Percentiles rank a stretch among this genome's conserved stretches.
phyloP scores from a whole-genome alignment of 2,329 filamentous ascomycete species.

The Aspergillus puulaauensis region DNA sequence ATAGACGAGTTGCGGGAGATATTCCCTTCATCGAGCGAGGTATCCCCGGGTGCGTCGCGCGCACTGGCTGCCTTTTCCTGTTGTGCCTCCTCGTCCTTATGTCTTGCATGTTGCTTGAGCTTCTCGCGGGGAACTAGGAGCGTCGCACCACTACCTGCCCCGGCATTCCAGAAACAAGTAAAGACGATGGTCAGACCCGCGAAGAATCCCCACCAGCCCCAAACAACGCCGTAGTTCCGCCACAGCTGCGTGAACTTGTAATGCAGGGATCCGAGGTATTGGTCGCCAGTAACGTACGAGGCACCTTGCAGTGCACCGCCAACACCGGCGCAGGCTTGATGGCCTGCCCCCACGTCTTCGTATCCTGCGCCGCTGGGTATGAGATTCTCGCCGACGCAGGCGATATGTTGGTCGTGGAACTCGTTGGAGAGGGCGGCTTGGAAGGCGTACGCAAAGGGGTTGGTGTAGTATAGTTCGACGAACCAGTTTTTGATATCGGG shows the following conservation, averaged over 20 bases:
- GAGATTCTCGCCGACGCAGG: conserved; percentile 36
- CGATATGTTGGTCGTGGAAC: conserved; percentile 35
- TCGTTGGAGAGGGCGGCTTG: conserved; percentile 39
- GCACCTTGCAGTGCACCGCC: conserved; percentile 54
- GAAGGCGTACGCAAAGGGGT: conserved; percentile 40
- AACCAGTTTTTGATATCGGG: conserved; percentile 55
- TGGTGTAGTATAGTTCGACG: conserved; percentile 45
- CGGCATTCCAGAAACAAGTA: conserved; percentile 58
- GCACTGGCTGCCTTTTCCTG: conserved; percentile 20
- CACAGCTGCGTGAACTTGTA: conserved; percentile 56
- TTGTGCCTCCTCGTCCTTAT: conserved; percentile 53
- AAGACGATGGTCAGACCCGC: conserved; percentile 58
- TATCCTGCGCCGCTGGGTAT: conserved; percentile 37
- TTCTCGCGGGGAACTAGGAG: conserved; percentile 65
- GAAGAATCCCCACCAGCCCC: conserved; percentile 63
- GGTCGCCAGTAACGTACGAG: conserved; percentile 55
- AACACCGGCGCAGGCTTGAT: conserved; percentile 51
- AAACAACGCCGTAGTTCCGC: conserved; percentile 63
- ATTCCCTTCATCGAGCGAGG: conserved; percentile 37
- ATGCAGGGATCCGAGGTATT: conserved; percentile 57
- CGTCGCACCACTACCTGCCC: conserved; percentile 53
- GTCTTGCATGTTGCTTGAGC: conserved; percentile 37
- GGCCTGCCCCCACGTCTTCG: conserved; percentile 10
- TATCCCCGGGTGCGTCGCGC: conserved; percentile 26
- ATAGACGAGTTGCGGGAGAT: conserved; percentile 61